A percentile compares a stretch with the other conserved stretches of the same genome.
These are phyloP conservation scores for Acer saccharum DNA, from an alignment of 345 rosid species.

Conservation along the genomic window DNA sequence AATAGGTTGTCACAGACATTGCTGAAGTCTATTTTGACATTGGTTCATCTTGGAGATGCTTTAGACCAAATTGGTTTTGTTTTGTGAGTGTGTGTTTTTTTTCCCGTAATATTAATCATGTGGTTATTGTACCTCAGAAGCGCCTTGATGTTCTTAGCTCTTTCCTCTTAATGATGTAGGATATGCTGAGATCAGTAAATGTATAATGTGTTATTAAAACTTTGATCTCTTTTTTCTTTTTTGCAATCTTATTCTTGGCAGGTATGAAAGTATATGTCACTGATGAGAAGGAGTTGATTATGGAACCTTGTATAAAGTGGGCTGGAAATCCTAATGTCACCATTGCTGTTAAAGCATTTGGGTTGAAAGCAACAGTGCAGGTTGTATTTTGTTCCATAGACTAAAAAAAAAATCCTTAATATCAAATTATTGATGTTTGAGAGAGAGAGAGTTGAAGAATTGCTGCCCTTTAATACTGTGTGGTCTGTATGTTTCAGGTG, in stretches of 20 bases:
- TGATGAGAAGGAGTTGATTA: conserved; percentile 94
- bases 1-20: not conserved
- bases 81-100: not conserved
- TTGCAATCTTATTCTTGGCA: conserved; percentile 29
- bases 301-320: conserved; percentile 93
- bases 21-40: not conserved
- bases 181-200: not conserved
- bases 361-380: conserved; percentile 92
- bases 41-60: not conserved
- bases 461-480: conserved; percentile 15
- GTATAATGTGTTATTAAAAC: not conserved
- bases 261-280: conserved; percentile 97
- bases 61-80: not conserved
- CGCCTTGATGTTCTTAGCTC: not conserved
- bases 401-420: not conserved
- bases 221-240: not conserved
- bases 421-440: not conserved
- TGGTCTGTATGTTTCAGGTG: conserved; percentile 49
- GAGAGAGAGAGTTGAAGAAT: conserved; percentile 6
- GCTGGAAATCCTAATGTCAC: conserved; percentile 88
- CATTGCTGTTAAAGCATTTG: conserved; percentile 84
- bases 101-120: not conserved
- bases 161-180: not conserved
- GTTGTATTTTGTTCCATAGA: conserved; percentile 35
- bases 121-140: not conserved